phyloP scores from a whole-genome alignment of 768 basidiomycete species.

The Xerocomellus chrysenteron region DNA sequence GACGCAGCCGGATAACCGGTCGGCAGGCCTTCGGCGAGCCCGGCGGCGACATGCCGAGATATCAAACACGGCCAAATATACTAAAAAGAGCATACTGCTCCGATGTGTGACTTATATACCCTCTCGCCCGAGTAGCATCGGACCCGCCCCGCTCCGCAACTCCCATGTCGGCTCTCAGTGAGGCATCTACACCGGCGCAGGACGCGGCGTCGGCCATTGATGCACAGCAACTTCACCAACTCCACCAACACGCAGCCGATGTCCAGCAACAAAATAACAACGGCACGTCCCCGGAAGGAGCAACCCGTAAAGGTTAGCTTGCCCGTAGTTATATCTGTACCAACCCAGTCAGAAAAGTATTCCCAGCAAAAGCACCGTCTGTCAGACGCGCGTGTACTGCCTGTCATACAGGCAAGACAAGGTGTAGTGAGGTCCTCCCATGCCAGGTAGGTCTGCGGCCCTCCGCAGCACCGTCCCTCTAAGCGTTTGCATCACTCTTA shows the following conservation, averaged over 20 bases:
- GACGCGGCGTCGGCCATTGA: slow-evolving; percentile 61
- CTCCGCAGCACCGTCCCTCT: slow-evolving; percentile 7
- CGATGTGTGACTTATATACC: slow-evolving; percentile 29
- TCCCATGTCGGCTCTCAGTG: slow-evolving; percentile 75
- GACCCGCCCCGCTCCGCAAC: slow-evolving; percentile 41
- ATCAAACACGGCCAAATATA: slow-evolving; percentile 28
- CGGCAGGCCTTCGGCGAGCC: not conserved
- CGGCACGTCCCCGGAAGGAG: slow-evolving; percentile 31
- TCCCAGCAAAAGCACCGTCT: slow-evolving; percentile 73
- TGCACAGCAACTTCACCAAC: slow-evolving; percentile 49
- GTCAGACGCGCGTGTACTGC: slow-evolving; percentile 79
- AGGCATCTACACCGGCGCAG: slow-evolving; percentile 68
- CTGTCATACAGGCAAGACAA: slow-evolving; percentile 80
- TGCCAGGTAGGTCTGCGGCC: slow-evolving; percentile 57
- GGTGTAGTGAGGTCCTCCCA: slow-evolving; percentile 79
- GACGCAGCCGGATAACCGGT: slow-evolving; percentile 23
- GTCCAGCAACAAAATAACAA: slow-evolving; percentile 35
- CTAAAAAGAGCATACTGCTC: slow-evolving; percentile 27
- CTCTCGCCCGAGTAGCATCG: slow-evolving; percentile 28
- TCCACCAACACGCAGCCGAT: slow-evolving; percentile 36
- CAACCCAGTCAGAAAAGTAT: slow-evolving; percentile 11
- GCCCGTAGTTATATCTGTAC: slow-evolving; percentile 9
- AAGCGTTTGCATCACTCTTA: slow-evolving; percentile 27
- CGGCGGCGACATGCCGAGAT: slow-evolving; percentile 16
- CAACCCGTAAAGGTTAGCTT: slow-evolving; percentile 60